Evolutionary conservation across 2,329 filamentous ascomycete species (phyloP).

Genomic region (Talaromyces sp.): DNA sequence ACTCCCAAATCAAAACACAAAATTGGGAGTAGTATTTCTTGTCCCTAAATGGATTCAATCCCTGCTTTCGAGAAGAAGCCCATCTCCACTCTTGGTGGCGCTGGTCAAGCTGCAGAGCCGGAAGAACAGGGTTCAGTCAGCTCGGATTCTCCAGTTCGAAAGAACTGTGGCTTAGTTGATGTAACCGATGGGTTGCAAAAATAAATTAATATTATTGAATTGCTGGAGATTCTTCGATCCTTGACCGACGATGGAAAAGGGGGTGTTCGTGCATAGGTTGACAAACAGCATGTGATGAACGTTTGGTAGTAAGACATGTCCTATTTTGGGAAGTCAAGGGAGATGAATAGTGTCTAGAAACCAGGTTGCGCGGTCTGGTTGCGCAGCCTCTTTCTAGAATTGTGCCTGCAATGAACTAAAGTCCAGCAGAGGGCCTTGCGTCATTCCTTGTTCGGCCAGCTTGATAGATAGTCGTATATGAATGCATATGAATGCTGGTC

Average conservation of each 20-base stretch:
- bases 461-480: not conserved
- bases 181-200: not conserved
- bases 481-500: not conserved
- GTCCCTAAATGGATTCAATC: not conserved
- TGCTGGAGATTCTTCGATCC: not conserved
- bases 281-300: not conserved
- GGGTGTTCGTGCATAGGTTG: not conserved
- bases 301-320: not conserved
- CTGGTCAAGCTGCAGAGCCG: not conserved
- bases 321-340: not conserved
- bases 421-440: too few relatives aligned
- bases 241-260: not conserved
- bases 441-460: not conserved
- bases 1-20: not conserved
- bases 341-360: not conserved
- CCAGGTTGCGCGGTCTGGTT: too few relatives aligned
- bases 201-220: not conserved
- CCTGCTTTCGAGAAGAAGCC: not conserved
- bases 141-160: not conserved
- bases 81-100: not conserved
- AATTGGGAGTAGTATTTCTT: not conserved
- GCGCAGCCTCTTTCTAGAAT: too few relatives aligned
- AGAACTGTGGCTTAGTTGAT: not conserved
- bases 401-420: too few relatives aligned
- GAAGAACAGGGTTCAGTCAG: not conserved